Evolutionary conservation across 148 eudicot species (phyloP), one percentile per base, ranked within the genome.

Genomic region (Linanthus parryae): DNA sequence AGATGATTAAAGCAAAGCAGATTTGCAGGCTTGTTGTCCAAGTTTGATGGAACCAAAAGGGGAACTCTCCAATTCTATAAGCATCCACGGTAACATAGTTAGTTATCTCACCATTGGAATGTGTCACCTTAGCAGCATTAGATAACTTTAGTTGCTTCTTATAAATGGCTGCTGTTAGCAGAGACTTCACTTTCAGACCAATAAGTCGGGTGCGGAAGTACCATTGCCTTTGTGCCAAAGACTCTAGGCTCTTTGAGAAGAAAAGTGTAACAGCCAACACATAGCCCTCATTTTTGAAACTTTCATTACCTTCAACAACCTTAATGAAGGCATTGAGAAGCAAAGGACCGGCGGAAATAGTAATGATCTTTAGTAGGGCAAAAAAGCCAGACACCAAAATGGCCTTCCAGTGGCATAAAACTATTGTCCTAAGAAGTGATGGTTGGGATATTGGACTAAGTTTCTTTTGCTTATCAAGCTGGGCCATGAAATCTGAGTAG

Each of bases 41-140:
- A 11, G 76, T 68, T 44, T 78, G 97, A 55, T 90, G 97, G 59
- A 80, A 72, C 88, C 91, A 91, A 51, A 65, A 78, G 5, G 97
- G 86, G 44, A 91, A 83, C 52, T 91, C 97, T 15, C 95, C 97
- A 25, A 90, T 76, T 23, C 97, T 54, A 44, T 85, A 85, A 36
- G 91, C 88, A 64, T 90, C 97, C 9, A 80, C 88, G 5, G 80
- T 78, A 5, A 76, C 95, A 73, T 90, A 90, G 71, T 74, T 90
- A 77, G 76, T 82, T 48, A 85, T 90, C 59, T 91, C 95, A 23
- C 95, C 95, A 39, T 77, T 61, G 2, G 97, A 83, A 38, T 91
- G 92, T 12, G 18, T 61, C 62, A 64, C 47, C 51, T 69, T 78
- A n/a, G 97, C 77, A 48, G 86, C 77, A 71, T 83, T 91, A 3